These are phyloP conservation scores for Hyaloscypha finlandica DNA, from an alignment of 495 filamentous ascomycete genomes.

Conservation along the genomic window DNA sequence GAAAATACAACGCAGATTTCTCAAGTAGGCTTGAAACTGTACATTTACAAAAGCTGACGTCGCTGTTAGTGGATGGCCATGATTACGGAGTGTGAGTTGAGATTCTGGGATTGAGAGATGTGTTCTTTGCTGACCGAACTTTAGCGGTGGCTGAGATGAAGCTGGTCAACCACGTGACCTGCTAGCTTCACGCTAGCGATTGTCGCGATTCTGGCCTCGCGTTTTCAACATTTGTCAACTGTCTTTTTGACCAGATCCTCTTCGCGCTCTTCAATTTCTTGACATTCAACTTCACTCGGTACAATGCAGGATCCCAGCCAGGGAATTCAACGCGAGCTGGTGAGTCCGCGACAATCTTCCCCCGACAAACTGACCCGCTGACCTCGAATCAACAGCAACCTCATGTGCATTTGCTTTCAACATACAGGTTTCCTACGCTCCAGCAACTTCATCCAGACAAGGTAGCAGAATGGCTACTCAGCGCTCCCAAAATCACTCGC, in stretches of 20 bases:
- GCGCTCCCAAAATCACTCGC: constrained; percentile 78
- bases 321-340: constrained; percentile 63
- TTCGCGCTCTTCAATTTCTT: not conserved
- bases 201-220: not conserved
- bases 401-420: constrained; percentile 84
- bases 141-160: no score
- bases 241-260: not conserved
- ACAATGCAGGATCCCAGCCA: constrained; percentile 65
- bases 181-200: constrained; percentile 5
- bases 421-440: constrained; percentile 69
- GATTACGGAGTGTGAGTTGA: not conserved
- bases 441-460: constrained; percentile 66
- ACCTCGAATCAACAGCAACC: constrained; percentile 56
- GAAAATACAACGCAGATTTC: no score
- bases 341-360: constrained; percentile 38
- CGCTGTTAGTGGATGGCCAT: no score
- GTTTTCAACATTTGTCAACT: not conserved
- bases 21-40: no score
- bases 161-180: not conserved
- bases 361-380: not conserved
- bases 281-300: not conserved
- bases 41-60: no score
- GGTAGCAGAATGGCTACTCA: constrained; percentile 72
- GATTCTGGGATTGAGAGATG: no score
- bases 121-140: no score